Evolutionary conservation across 176 grass and related monocot species (phyloP), one percentile per base, ranked within the genome.

Genomic region (Ananas comosus): DNA sequence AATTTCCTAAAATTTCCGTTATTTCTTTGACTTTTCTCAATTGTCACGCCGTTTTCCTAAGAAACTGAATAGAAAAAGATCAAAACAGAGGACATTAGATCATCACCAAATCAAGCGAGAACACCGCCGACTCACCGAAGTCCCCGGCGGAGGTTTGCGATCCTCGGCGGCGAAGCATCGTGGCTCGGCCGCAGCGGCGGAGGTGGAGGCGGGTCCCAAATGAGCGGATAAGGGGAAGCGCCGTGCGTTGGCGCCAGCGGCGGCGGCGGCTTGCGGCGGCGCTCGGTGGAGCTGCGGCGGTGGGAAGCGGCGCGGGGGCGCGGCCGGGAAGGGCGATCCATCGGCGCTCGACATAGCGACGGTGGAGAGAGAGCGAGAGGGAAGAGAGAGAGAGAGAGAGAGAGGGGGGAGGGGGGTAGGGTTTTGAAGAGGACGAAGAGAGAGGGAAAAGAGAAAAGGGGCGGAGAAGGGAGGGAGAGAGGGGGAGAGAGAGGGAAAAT

Each of bases 401-500:
- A 59, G n/a, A 9, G 54, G 0, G 6, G 5, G 33, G n/a, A 1
- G 54, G 0, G 6, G 33, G 4, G 33, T 42, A 42, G 33, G 33
- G 33, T 42, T 42, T 42, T 42, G 33, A 42, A 42, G 33, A 42
- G 33, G 33, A 6, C 33, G 54, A 59, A 8, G 54, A 59, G 54
- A 59, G 54, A 59, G 54, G 54, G 54, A 59, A 59, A 59, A 18
- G 9, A 17, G 19, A 17, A 59, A 58, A 58, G 54, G 13, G 10
- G 19, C 54, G 33, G 33, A 42, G 67, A 47, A 57, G 12, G 67
- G 67, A 42, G 33, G 33, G 33, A 42, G 33, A 73, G 81, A 84
- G 67, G 8, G 33, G 33, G 33, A 42, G 33, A 73, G 81, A 84
- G 72, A 70, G 75, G 78, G 68, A 83, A 89, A 80, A 80, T 82